Conservation (phyloP, 2,329 filamentous ascomycete species). For the Penicillium sp. region DNA sequence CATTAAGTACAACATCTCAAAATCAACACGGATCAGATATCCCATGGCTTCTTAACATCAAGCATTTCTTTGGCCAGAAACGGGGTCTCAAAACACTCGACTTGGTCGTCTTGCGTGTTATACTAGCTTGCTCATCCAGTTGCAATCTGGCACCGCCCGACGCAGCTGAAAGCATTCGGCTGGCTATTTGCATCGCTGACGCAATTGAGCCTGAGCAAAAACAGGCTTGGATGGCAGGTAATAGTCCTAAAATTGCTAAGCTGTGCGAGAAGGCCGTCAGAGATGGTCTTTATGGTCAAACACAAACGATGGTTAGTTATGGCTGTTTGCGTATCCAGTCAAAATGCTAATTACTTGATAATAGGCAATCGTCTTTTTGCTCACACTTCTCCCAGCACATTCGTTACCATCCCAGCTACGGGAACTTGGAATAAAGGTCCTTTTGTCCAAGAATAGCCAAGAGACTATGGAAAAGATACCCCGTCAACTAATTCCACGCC, state of each 20-base stretch:
- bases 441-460: slow-evolving; percentile 29
- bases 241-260: slow-evolving; percentile 38
- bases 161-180: slow-evolving; percentile 36
- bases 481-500: slow-evolving; percentile 21
- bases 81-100: slow-evolving; percentile 44
- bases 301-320: slow-evolving; percentile 38
- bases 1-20: slow-evolving; percentile 6
- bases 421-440: slow-evolving; percentile 23
- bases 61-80: slow-evolving; percentile 42
- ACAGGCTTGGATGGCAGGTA: slow-evolving; percentile 35
- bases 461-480: slow-evolving; percentile 26
- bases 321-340: no score
- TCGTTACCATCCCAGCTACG: slow-evolving; percentile 30
- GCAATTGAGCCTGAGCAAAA: slow-evolving; percentile 36
- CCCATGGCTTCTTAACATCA: slow-evolving; percentile 38
- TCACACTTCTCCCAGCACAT: slow-evolving; percentile 27
- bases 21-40: slow-evolving; percentile 20
- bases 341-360: background rate
- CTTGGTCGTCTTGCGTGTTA: slow-evolving; percentile 42
- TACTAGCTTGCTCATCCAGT: slow-evolving; percentile 42
- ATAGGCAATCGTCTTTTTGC: slow-evolving; percentile 36
- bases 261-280: slow-evolving; percentile 40
- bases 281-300: slow-evolving; percentile 28
- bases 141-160: slow-evolving; percentile 30
- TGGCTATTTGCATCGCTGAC: slow-evolving; percentile 39